Conservation (phyloP, 1,139 yeast species). For the Saccharomyces pastorianus region DNA sequence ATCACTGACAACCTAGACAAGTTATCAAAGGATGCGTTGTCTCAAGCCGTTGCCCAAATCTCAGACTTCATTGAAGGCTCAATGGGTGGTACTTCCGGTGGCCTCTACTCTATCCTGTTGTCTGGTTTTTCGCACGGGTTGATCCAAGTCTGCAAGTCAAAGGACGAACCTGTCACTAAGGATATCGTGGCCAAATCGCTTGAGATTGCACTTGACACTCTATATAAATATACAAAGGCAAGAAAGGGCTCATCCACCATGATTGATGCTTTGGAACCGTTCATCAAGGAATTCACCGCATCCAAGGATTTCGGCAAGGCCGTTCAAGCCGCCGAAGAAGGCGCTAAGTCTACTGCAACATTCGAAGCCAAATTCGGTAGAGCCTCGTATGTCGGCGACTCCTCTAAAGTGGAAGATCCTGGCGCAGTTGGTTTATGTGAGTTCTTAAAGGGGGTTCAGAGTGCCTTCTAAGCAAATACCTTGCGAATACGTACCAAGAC, state of each 20-base stretch:
- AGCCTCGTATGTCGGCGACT: constrained; percentile 73
- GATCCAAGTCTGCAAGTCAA: constrained; percentile 25
- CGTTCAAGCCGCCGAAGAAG: constrained; percentile 57
- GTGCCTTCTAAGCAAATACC: constrained; percentile 4
- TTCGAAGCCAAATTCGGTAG: constrained; percentile 85
- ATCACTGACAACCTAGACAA: constrained; percentile 46
- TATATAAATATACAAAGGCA: constrained; percentile 79
- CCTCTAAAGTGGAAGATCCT: constrained; percentile 76
- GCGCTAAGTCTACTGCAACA: constrained; percentile 67
- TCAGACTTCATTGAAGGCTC: constrained; percentile 77
- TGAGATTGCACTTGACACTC: constrained; percentile 48
- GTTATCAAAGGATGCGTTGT: constrained; percentile 42
- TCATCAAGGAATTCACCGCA: constrained; percentile 51
- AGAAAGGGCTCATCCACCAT: constrained; percentile 85
- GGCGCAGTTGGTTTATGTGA: constrained; percentile 83
- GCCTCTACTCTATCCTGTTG: constrained; percentile 75
- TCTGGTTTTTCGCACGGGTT: constrained; percentile 56
- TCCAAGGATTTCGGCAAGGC: constrained; percentile 52
- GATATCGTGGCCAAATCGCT: constrained; percentile 37
- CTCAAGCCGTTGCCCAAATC: constrained; percentile 48
- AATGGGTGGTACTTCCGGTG: constrained; percentile 98
- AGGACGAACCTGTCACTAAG: constrained; percentile 31
- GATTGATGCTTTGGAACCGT: constrained; percentile 82
- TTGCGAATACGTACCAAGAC: background rate
- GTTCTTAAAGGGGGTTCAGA: constrained; percentile 46